A percentile compares a stretch with the other conserved stretches of the same genome.
Conservation (phyloP, 257 asterid genomes). For the Handroanthus guayacan region DNA sequence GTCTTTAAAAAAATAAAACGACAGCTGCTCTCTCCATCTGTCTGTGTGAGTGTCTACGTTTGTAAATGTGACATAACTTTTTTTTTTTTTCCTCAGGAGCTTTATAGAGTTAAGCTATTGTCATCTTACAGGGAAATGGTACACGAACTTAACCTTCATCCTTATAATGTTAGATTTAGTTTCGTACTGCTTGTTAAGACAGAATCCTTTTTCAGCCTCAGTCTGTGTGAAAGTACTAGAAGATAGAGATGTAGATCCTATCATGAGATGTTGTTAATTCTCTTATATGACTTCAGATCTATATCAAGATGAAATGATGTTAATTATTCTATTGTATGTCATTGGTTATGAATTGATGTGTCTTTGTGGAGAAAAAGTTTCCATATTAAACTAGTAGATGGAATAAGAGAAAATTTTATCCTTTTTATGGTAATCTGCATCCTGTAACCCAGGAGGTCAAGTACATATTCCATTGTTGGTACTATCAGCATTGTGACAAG, state of each 20-base stretch:
- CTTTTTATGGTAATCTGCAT: not conserved
- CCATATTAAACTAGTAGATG: slow-evolving; percentile 4
- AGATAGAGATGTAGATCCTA: slow-evolving; percentile 4
- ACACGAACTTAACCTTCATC: slow-evolving; percentile 28
- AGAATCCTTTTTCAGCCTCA: slow-evolving; percentile 5
- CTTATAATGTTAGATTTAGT: not conserved
- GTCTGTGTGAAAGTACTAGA: slow-evolving; percentile 15
- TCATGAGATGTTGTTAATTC: slow-evolving; percentile 13
- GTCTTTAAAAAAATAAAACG: not conserved
- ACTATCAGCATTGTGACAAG: too few relatives aligned
- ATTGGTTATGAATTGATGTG: not conserved
- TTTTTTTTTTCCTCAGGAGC: slow-evolving; percentile 54
- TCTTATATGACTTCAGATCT: not conserved
- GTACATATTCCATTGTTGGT: not conserved
- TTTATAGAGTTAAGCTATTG: slow-evolving; percentile 51
- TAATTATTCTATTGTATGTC: not conserved
- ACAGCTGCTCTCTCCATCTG: not conserved
- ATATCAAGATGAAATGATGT: slow-evolving; percentile 2
- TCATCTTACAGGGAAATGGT: slow-evolving; percentile 80
- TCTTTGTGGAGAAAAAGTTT: not conserved
- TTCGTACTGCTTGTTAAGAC: slow-evolving; percentile 11
- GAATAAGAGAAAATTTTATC: not conserved
- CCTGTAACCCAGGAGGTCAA: slow-evolving; percentile 3
- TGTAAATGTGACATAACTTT: slow-evolving; percentile 17
- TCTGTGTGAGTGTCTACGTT: not conserved